Evolutionary conservation across 148 eudicot species (phyloP), one percentile per base, ranked within the genome.

Genomic region (Dysphania ambrosioides): DNA sequence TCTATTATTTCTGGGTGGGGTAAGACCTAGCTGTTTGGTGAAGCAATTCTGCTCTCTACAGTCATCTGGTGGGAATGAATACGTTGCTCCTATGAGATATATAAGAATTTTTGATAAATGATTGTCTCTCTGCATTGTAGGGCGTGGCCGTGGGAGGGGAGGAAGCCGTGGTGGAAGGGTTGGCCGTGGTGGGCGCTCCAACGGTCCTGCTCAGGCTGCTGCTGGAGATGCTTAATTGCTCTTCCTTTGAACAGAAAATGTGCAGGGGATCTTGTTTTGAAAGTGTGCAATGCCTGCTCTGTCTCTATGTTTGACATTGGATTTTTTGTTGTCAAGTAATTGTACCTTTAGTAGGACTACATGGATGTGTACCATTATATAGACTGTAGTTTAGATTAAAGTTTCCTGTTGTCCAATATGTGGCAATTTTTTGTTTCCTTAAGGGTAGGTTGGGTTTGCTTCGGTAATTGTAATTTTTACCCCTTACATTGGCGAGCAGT

Each of bases 81-180:
- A 19, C 15, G 31, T 6, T 30, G 9, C 38, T 4, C 36, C 66
- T 1, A 31, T 13, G 53, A 47, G 19, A 47, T 18, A 47, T 16
- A 31, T 62, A 31, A 2, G 41, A 64, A 0, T 34, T 26, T 32
- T 24, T 26, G 24, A 32, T 34, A 8, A 4, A 16, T 19, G 36
- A 15, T 62, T 19, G 59, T 29, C 6, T n/a, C 44, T 12, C 2
- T 26, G 29, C 11, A 41, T 42, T 75, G 72, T 56, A 89, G 93
- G 93, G 11, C 93, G 89, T 78, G 93, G 93, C 29, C 93, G 90
- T 73, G 90, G 93, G 18, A 85, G 93, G 86, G 91, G 91, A 75
- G 90, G 90, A 77, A 81, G 84, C 31, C 91, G 91, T 74, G 94
- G 91, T 74, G 94, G 94, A 31, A 82, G 94, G 79, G 91, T 89